phyloP scores from a whole-genome alignment of 805 yeast genomes.

The Saturnispora halmiae region DNA sequence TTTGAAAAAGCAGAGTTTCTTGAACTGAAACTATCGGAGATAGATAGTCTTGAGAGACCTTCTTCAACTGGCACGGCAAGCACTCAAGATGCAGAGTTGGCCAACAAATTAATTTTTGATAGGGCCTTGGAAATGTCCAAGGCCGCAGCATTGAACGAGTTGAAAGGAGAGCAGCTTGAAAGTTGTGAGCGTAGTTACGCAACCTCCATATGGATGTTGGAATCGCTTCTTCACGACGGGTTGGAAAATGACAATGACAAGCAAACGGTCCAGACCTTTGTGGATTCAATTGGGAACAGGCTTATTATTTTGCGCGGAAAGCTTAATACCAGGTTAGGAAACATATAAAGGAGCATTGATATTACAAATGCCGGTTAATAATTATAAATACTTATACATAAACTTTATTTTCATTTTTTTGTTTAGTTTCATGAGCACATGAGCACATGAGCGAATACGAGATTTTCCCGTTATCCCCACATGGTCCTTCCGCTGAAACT shows the following conservation, averaged over 20 bases:
- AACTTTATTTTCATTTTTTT: not conserved
- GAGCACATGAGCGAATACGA: not conserved
- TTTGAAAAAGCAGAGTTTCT: slow-evolving; percentile 82
- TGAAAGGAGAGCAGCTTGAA: slow-evolving; percentile 54
- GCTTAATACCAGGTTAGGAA: slow-evolving; percentile 22
- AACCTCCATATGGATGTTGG: slow-evolving; percentile 92
- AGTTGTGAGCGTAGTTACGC: slow-evolving; percentile 86
- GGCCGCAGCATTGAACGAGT: slow-evolving; percentile 82
- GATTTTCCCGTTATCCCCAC: not conserved
- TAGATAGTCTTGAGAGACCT: too few relatives aligned
- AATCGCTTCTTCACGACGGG: slow-evolving; percentile 56
- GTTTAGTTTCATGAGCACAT: not conserved
- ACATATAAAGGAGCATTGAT: not conserved
- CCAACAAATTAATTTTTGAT: slow-evolving; percentile 84
- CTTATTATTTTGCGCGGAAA: slow-evolving; percentile 62
- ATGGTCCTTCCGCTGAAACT: too few relatives aligned
- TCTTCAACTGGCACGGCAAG: too few relatives aligned
- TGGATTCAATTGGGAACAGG: slow-evolving; percentile 74
- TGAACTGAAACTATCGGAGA: slow-evolving; percentile 44
- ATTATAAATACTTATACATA: not conserved
- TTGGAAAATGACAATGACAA: slow-evolving; percentile 58
- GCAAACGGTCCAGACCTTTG: slow-evolving; percentile 69
- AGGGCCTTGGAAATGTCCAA: slow-evolving; percentile 90
- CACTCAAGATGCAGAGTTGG: slow-evolving; percentile 26
- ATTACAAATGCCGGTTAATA: too few relatives aligned